Conservation (phyloP, 208 protist genomes). For the Balamuthia mandrillaris region DNA sequence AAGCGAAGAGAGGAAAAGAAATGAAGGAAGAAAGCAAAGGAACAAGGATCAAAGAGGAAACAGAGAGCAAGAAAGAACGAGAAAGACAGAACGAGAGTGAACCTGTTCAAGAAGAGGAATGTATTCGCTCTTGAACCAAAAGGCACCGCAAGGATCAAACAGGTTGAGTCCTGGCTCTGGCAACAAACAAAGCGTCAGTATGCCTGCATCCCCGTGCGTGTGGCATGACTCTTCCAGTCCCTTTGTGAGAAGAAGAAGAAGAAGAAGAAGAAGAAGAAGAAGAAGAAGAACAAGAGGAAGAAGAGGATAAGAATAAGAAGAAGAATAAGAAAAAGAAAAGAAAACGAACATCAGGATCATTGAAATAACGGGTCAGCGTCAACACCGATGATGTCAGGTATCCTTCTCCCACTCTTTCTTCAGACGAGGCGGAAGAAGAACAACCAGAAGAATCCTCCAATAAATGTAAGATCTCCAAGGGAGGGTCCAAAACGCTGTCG, state of each 20-base stretch:
- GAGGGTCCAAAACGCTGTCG: neutral
- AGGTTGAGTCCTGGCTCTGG: neutral
- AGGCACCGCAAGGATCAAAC: neutral
- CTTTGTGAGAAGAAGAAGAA: neutral
- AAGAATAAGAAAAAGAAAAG: neutral
- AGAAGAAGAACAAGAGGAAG: neutral
- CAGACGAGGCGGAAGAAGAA: neutral
- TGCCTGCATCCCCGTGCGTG: neutral
- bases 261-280: neutral
- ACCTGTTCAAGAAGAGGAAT: neutral
- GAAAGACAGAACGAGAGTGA: neutral
- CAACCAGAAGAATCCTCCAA: neutral
- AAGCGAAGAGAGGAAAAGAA: neutral
- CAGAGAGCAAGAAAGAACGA: neutral
- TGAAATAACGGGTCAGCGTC: constrained; percentile 11
- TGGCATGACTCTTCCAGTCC: neutral
- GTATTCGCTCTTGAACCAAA: neutral
- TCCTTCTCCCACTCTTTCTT: neutral
- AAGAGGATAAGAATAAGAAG: neutral
- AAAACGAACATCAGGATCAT: neutral
- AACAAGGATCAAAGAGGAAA: neutral
- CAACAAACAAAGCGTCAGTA: neutral
- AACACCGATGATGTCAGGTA: neutral
- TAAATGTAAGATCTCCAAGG: neutral
- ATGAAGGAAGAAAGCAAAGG: no score